These are phyloP conservation scores for Gomphus bonarii DNA, from an alignment of 1,284 basidiomycete species.

Conservation along the genomic window DNA sequence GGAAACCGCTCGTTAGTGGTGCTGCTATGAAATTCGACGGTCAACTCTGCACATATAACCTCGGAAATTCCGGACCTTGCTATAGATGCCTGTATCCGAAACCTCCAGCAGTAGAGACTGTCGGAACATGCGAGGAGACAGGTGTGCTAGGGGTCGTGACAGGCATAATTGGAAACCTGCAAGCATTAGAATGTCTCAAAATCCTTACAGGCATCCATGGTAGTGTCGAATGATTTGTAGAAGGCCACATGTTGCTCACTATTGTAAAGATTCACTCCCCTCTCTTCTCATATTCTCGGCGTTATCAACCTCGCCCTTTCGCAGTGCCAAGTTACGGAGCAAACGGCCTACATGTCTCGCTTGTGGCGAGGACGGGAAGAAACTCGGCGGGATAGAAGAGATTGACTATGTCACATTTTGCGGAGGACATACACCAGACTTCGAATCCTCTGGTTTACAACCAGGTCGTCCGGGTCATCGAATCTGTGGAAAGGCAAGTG, in stretches of 20 bases:
- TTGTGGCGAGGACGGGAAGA: constrained; percentile 42
- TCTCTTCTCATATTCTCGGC: constrained; percentile 68
- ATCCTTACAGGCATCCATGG: constrained; percentile 66
- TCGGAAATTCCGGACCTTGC: constrained; percentile 65
- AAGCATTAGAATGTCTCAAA: constrained; percentile 87
- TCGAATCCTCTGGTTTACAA: constrained; percentile 41
- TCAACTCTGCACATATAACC: constrained; percentile 78
- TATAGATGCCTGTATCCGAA: constrained; percentile 91
- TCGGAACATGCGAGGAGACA: constrained; percentile 80
- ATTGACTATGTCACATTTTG: constrained; percentile 75
- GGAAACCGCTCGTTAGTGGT: constrained; percentile 80
- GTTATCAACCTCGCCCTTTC: constrained; percentile 61
- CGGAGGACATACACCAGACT: constrained; percentile 56
- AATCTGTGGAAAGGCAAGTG: constrained; percentile 38
- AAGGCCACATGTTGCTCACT: not conserved
- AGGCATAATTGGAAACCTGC: constrained; percentile 84
- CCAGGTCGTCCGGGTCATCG: constrained; percentile 30
- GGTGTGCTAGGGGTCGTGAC: constrained; percentile 89
- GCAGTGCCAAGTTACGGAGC: constrained; percentile 70
- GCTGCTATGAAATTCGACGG: constrained; percentile 91
- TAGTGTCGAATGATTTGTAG: constrained; percentile 25
- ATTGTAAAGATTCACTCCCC: constrained; percentile 41
- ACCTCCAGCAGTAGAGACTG: constrained; percentile 50
- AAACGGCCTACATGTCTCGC: constrained; percentile 52
- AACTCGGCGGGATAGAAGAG: constrained; percentile 34